Evolutionary conservation across 345 rosid species (phyloP), one percentile per base, ranked within the genome.

Genomic region (Eucalyptus pauciflora): DNA sequence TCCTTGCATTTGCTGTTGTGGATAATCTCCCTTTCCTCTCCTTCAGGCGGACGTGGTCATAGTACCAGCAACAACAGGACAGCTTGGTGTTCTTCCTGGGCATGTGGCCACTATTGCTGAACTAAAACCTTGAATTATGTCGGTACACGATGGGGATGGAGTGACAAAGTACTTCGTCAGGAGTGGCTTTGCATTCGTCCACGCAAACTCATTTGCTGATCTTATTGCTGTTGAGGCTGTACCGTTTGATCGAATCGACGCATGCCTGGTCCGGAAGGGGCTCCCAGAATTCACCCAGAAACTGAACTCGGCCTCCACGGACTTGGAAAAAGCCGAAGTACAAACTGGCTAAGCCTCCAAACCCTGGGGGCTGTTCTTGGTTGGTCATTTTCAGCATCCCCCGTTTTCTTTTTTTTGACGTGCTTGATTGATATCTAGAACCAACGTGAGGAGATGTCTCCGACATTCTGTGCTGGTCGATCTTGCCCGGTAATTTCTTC

Each of bases 1-100:
- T 33, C 25, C 7, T 69, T 69, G 12, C 81, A 33, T 69, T 17
- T 69, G 81, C 81, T 69, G 81, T 69, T 17, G 81, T 69, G 81
- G 81, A 69, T 69, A 69, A 69, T 69, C 81, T 33, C 81, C 45
- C 45, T 69, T 69, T 69, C 81, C 45, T 69, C 7, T 50, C 31
- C 33, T 89, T 12, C 94, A 97, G 99, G 99, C 96, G 91, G 99
- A 97, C 93, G 94, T 97, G 99, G 96, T 97, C 87, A 96, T 97
- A 52, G 91, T 97, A 48, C 99, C 99, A 50, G 97, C 99, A 87
- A 94, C 99, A 85, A 95, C 95, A 9, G 99, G 99, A 52, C 99
- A 97, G 89, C 97, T 96, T 98, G 99, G 98, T 90, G 97, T 97
- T 86, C 91, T 97, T 90, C 99, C 99, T 4, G 98, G 98, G 86